phyloP scores from a whole-genome alignment of 2,329 filamentous ascomycete genomes.

The Nectriaceae sp. region DNA sequence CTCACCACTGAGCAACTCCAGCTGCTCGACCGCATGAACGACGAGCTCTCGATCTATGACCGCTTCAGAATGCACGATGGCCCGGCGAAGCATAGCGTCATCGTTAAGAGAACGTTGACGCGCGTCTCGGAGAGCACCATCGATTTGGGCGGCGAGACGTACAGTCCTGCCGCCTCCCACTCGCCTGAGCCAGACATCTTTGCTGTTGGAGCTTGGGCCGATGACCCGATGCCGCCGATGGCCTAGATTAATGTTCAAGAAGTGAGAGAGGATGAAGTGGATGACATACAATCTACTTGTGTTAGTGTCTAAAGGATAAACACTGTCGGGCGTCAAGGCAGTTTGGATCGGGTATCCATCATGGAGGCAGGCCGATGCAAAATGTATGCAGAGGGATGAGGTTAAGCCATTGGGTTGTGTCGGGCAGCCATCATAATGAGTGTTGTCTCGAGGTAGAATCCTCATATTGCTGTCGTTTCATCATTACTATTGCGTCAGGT shows the following conservation, averaged over 20 bases:
- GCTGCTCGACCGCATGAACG: background rate
- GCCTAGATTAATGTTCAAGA: background rate
- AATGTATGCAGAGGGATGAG: too few relatives aligned
- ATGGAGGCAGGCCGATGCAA: too few relatives aligned
- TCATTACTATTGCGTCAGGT: background rate
- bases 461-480: too few relatives aligned
- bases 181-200: background rate
- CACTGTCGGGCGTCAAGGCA: too few relatives aligned
- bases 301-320: too few relatives aligned
- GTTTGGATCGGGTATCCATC: too few relatives aligned
- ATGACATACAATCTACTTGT: too few relatives aligned
- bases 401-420: too few relatives aligned
- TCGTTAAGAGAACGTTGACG: background rate
- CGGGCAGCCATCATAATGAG: too few relatives aligned
- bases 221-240: background rate
- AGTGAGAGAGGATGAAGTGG: background rate
- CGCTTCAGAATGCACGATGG: background rate
- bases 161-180: background rate
- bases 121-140: background rate
- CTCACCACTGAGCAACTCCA: background rate
- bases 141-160: background rate
- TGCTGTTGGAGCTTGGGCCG: background rate
- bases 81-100: background rate
- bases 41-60: background rate
- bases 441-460: too few relatives aligned